These are phyloP conservation scores for Capsicum pubescens DNA, from an alignment of 257 asterid genomes.

Conservation along the genomic window DNA sequence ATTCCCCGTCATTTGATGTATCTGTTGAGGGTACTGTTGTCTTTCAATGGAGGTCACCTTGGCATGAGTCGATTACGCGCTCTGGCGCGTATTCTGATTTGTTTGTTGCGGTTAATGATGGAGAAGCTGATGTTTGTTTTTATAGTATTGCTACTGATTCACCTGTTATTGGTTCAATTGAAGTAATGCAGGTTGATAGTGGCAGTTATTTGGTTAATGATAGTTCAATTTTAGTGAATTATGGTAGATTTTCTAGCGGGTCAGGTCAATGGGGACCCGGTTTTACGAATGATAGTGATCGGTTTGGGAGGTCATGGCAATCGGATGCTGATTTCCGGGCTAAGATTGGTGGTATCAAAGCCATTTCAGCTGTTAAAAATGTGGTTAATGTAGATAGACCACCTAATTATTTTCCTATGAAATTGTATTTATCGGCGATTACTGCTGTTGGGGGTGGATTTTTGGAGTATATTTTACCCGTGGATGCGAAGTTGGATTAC, in stretches of 20 bases:
- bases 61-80: slow-evolving; percentile 67
- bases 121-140: slow-evolving; percentile 67
- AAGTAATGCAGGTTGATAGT: slow-evolving; percentile 57
- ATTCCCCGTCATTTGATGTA: slow-evolving; percentile 90
- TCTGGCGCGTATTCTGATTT: slow-evolving; percentile 93
- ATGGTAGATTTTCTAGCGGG: slow-evolving; percentile 83
- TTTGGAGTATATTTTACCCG: slow-evolving; percentile 70
- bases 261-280: slow-evolving; percentile 97
- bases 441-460: slow-evolving; percentile 55
- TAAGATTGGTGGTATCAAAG: slow-evolving; percentile 44
- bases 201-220: slow-evolving; percentile 54
- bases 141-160: slow-evolving; percentile 98
- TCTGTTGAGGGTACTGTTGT: slow-evolving; percentile 89
- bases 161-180: slow-evolving; percentile 76
- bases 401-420: slow-evolving; percentile 82
- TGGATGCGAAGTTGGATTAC: slow-evolving; percentile 92
- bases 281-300: slow-evolving; percentile 79
- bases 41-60: slow-evolving; percentile 87
- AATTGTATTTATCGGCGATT: slow-evolving; percentile 76
- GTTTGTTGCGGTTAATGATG: slow-evolving; percentile 53
- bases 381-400: slow-evolving; percentile 53
- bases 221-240: slow-evolving; percentile 57
- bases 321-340: slow-evolving; percentile 59
- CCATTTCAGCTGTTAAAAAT: slow-evolving; percentile 61
- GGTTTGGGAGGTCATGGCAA: slow-evolving; percentile 82